phyloP scores from a whole-genome alignment of 257 asterid genomes.

The Anisodus acutangulus region DNA sequence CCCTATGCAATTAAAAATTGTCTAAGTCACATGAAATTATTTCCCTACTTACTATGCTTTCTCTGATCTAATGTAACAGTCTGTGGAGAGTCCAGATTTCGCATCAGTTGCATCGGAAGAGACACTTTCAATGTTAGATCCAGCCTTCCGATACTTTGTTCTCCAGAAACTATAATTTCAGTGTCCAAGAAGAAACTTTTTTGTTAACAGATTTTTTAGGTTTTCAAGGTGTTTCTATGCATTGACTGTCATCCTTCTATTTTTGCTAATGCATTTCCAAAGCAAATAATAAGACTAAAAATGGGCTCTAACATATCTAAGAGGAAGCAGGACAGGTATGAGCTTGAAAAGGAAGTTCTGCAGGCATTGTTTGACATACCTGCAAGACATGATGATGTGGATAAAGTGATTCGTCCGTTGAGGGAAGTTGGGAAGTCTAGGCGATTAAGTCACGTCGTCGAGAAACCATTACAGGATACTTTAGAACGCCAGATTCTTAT shows the following conservation, averaged over 20 bases:
- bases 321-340: constrained; percentile 40
- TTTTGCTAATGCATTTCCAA: constrained; percentile 45
- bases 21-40: background rate
- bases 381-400: constrained; percentile 46
- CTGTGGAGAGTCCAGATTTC: constrained; percentile 21
- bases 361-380: constrained; percentile 54
- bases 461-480: constrained; percentile 53
- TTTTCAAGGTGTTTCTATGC: constrained; percentile 7
- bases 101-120: constrained; percentile 14
- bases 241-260: constrained; percentile 30
- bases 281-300: constrained; percentile 35
- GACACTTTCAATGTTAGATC: constrained; percentile 24
- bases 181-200: constrained; percentile 11
- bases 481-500: constrained; percentile 58
- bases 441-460: constrained; percentile 47
- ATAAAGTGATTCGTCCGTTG: constrained; percentile 26
- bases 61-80: constrained; percentile 17
- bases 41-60: constrained; percentile 8
- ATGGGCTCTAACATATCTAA: constrained; percentile 34
- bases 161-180: background rate
- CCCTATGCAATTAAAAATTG: background rate
- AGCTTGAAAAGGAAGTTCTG: constrained; percentile 56
- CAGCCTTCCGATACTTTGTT: background rate
- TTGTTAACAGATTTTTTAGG: constrained; percentile 8
- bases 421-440: constrained; percentile 37